Evolutionary conservation across 345 rosid genomes (phyloP), one percentile per base, ranked within the genome.

Genomic region (Linum trigynum): DNA sequence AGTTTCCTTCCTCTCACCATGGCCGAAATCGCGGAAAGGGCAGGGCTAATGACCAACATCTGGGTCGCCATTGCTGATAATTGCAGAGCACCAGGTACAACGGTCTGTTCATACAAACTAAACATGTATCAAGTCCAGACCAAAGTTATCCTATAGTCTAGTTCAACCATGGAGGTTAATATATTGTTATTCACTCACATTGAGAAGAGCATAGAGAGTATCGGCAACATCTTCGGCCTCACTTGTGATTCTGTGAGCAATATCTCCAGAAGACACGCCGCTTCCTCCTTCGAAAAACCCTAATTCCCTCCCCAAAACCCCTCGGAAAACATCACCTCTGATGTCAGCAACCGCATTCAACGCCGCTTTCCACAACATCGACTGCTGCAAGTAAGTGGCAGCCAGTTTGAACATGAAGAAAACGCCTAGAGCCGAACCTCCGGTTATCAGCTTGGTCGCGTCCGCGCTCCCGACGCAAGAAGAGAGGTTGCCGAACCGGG

Each of bases 301-400:
- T 57, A 90, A 66, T 10, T 90, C 99, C 65, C 84, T 77, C 76
- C 80, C 83, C 79, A 90, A 69, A 64, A 90, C 90, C 65, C 74
- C 76, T 72, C 74, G 62, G 59, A 88, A 90, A 43, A 86, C 89
- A 64, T 74, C 75, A 65, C 83, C 80, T n/a, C 99, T 81, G 48
- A 92, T 80, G 66, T 61, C 59, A 66, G 74, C 86, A 23, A 77
- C 86, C 1, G 88, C 78, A 32, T 63, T 74, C 65, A 88, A 64
- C 48, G 97, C 81, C 1, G 97, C 99, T 39, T 86, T 85, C 99
- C 97, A 92, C 12, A 92, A 74, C 61, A 85, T 79, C 60, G 92
- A 82, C 62, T 90, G 96, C 72, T 90, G 96, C 40, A 76, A 79
- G 75, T 86, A 92, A 55, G 78, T 65, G n/a, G 89, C 80, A 68